A percentile compares a stretch with the other conserved stretches of the same genome.
These are phyloP conservation scores for Colletotrichum sp. DNA, from an alignment of 2,329 filamentous ascomycete genomes.

Conservation along the genomic window DNA sequence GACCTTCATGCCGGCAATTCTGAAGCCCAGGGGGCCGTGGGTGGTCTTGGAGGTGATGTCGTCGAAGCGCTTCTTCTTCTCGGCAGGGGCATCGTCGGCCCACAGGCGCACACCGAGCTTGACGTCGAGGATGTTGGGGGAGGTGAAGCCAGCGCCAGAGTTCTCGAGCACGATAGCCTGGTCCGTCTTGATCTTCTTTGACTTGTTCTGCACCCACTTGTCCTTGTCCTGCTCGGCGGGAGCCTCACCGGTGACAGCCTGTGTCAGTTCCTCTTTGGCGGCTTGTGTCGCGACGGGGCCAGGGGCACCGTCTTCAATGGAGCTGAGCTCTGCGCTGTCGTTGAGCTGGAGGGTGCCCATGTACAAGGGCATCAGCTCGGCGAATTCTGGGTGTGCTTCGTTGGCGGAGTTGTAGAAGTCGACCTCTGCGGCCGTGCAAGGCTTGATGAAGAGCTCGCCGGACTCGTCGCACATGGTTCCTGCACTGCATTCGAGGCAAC, in stretches of 20 bases:
- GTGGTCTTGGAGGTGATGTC: conserved; percentile 65
- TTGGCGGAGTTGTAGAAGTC: conserved; percentile 83
- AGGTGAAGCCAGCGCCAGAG: conserved; percentile 77
- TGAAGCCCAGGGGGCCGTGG: conserved; percentile 64
- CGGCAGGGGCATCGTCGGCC: conserved; percentile 72
- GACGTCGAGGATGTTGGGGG: conserved; percentile 90
- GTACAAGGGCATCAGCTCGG: conserved; percentile 82
- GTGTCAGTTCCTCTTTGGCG: conserved; percentile 37
- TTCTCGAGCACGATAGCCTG: conserved; percentile 87
- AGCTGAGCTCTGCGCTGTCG: conserved; percentile 50
- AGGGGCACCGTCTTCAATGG: conserved; percentile 54
- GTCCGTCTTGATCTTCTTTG: conserved; percentile 74
- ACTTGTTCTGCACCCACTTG: conserved; percentile 55
- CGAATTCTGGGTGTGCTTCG: conserved; percentile 73
- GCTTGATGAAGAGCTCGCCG: conserved; percentile 91
- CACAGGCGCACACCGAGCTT: conserved; percentile 89
- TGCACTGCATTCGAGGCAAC: conserved; percentile 62
- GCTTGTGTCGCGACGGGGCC: conserved; percentile 45
- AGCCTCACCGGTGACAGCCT: conserved; percentile 37
- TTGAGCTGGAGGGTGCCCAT: conserved; percentile 81
- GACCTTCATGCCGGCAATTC: conserved; percentile 70
- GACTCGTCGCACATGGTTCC: conserved; percentile 86
- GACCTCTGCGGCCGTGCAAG: conserved; percentile 85
- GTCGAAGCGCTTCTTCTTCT: conserved; percentile 66
- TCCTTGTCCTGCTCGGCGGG: conserved; percentile 28